Percentiles rank a stretch among this genome's conserved stretches.
These are phyloP conservation scores for Lipomyces kockii DNA, from an alignment of 805 yeast species.

Conservation along the genomic window DNA sequence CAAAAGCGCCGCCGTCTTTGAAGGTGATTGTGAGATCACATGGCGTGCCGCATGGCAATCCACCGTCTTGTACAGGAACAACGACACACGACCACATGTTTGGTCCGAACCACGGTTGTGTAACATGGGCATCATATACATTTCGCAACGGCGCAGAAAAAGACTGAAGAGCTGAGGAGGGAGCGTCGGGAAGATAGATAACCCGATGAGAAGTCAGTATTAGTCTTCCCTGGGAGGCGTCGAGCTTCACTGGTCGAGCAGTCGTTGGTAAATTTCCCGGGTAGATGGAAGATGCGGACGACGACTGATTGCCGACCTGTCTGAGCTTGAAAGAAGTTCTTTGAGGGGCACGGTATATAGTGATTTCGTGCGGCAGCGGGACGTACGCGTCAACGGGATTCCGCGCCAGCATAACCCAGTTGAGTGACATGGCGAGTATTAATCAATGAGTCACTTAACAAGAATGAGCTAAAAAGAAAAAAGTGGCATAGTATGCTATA, in stretches of 20 bases:
- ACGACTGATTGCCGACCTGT: conserved; percentile 14
- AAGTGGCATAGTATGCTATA: not conserved
- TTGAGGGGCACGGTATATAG: conserved; percentile 27
- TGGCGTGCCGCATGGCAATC: conserved; percentile 30
- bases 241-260: conserved; percentile 16
- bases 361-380: conserved; percentile 33
- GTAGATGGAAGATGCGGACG: conserved; percentile 13
- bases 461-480: not conserved
- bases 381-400: conserved; percentile 30
- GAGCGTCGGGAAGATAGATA: conserved; percentile 34
- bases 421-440: conserved; percentile 36
- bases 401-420: conserved; percentile 40
- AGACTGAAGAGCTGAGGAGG: conserved; percentile 29
- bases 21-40: conserved; percentile 37
- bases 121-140: conserved; percentile 36
- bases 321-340: conserved; percentile 29
- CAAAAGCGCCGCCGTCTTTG: conserved; percentile 42
- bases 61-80: conserved; percentile 38
- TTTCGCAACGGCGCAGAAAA: conserved; percentile 35
- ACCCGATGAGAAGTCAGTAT: conserved; percentile 39
- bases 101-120: conserved; percentile 42
- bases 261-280: conserved; percentile 20
- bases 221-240: conserved; percentile 33
- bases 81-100: conserved; percentile 37
- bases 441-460: not conserved